Conservation (phyloP, 2,329 filamentous ascomycete genomes). For the Elsinoe fawcettii region DNA sequence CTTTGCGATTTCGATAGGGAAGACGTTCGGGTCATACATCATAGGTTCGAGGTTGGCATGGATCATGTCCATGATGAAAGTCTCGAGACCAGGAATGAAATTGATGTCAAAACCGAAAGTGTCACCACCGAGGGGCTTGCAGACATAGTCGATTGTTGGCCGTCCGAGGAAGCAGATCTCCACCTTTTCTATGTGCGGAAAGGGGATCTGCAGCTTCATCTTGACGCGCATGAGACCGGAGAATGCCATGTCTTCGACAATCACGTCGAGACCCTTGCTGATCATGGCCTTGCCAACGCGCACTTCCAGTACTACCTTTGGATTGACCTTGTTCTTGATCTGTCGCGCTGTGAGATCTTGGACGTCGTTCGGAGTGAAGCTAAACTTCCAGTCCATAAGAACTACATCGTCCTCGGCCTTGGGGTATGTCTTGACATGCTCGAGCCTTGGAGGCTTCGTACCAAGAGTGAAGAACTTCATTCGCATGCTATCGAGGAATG, state of each 20-base stretch:
- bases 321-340: constrained; percentile 91
- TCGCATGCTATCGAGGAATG: constrained; percentile 87
- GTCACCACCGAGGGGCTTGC: constrained; percentile 93
- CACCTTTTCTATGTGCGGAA: constrained; percentile 88
- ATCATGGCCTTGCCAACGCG: constrained; percentile 92
- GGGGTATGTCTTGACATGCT: constrained; percentile 97
- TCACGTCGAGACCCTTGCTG: constrained; percentile 93
- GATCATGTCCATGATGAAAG: constrained; percentile 91
- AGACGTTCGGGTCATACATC: constrained; percentile 97
- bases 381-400: constrained; percentile 99
- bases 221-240: constrained; percentile 94
- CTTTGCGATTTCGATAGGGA: constrained; percentile 97
- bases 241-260: constrained; percentile 96
- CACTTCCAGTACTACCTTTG: constrained; percentile 91
- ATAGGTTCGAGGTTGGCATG: constrained; percentile 89
- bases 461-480: constrained; percentile 91
- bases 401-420: constrained; percentile 92
- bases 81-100: constrained; percentile 90
- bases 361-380: constrained; percentile 92
- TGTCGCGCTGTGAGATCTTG: constrained; percentile 86
- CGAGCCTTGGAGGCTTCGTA: constrained; percentile 88
- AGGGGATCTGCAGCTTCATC: constrained; percentile 92
- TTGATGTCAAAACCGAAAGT: constrained; percentile 97
- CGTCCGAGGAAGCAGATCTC: constrained; percentile 91
- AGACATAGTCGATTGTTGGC: constrained; percentile 90